A percentile compares a stretch with the other conserved stretches of the same genome.
phyloP scores from a whole-genome alignment of 108 stramenopile genomes.

The Nitzschia palea region DNA sequence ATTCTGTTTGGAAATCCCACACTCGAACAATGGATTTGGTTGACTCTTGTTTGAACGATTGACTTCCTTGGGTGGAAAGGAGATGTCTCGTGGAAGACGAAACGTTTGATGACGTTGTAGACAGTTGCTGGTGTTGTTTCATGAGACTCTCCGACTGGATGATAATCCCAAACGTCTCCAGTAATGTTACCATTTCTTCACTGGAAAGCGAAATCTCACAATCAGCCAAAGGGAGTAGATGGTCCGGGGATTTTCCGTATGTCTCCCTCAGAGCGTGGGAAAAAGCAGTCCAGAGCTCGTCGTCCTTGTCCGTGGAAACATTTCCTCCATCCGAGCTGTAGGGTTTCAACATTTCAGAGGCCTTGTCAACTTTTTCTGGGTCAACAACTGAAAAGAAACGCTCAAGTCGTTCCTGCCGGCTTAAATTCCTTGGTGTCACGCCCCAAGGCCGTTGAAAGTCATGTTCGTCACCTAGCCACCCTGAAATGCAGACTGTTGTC shows the following conservation, averaged over 20 bases:
- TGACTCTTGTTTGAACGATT: neutral
- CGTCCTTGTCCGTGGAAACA: constrained; percentile 11
- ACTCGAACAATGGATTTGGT: constrained; percentile 1
- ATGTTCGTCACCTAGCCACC: constrained; percentile 56
- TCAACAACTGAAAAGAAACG: constrained; percentile 57
- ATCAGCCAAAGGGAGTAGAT: constrained; percentile 44
- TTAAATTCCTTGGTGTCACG: constrained; percentile 36
- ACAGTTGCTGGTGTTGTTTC: too few relatives aligned
- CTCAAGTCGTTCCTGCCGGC: constrained; percentile 27
- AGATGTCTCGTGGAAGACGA: too few relatives aligned
- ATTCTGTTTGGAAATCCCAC: constrained; percentile 63
- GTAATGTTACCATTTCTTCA: constrained; percentile 27
- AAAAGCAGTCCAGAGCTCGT: constrained; percentile 31
- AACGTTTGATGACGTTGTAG: too few relatives aligned
- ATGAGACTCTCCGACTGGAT: too few relatives aligned
- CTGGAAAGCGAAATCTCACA: constrained; percentile 40
- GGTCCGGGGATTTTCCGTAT: constrained; percentile 51
- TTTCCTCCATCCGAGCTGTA: neutral
- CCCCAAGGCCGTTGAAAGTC: constrained; percentile 71
- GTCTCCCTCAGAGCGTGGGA: constrained; percentile 28
- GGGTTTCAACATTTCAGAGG: neutral
- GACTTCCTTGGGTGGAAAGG: too few relatives aligned
- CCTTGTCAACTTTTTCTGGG: constrained; percentile 33
- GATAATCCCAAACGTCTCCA: neutral
- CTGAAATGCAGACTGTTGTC: constrained; percentile 50